Evolutionary conservation across 2,329 filamentous ascomycete genomes (phyloP).

Genomic region (Sphaerulina populicola): DNA sequence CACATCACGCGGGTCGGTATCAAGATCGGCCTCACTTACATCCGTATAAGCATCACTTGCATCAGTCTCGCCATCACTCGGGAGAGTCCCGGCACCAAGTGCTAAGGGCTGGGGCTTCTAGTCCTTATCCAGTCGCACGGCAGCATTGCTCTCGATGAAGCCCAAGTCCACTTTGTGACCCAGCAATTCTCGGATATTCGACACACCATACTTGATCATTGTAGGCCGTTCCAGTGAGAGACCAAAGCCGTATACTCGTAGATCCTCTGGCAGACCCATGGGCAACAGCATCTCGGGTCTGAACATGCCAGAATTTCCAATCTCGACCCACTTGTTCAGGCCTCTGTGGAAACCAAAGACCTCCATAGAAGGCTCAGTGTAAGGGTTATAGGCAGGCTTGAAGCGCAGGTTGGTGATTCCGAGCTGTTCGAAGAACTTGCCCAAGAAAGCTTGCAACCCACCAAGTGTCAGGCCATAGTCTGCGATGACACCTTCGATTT

Average conservation of each 20-base stretch:
- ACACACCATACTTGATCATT: constrained; percentile 80
- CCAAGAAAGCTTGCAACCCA: constrained; percentile 88
- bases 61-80: not conserved
- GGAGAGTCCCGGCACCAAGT: not conserved
- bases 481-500: constrained; percentile 96
- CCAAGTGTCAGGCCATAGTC: constrained; percentile 90
- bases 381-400: constrained; percentile 94
- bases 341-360: constrained; percentile 94
- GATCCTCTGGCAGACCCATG: constrained; percentile 85
- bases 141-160: constrained; percentile 86
- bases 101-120: constrained; percentile 4
- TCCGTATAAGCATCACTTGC: not conserved
- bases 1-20: not conserved
- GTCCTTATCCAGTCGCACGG: constrained; percentile 79
- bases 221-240: constrained; percentile 86
- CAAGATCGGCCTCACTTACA: not conserved
- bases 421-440: constrained; percentile 94
- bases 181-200: constrained; percentile 83
- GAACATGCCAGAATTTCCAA: constrained; percentile 98
- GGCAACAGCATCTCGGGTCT: constrained; percentile 91
- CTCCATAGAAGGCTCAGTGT: constrained; percentile 95
- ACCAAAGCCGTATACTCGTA: constrained; percentile 92
- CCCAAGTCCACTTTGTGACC: constrained; percentile 92
- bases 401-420: constrained; percentile 79
- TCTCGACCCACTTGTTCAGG: constrained; percentile 85